These are phyloP conservation scores for Haplosporangium sp. DNA, from an alignment of 371 early-diverging fungal species.

Conservation along the genomic window DNA sequence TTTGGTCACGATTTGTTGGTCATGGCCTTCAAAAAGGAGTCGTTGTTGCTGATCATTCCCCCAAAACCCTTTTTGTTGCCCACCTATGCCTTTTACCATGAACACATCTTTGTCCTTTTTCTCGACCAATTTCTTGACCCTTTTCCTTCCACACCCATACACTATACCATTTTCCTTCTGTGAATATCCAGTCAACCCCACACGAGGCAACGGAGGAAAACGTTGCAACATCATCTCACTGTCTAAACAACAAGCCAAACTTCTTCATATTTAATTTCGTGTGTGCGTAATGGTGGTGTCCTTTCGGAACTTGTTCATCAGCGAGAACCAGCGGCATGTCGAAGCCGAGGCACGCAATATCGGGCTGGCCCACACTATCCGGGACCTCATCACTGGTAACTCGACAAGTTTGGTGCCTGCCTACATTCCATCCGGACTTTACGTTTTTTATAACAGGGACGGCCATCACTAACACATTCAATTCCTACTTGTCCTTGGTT, in stretches of 20 bases:
- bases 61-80: too few relatives aligned
- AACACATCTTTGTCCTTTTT: background rate
- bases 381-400: slow-evolving; percentile 53
- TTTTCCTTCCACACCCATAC: background rate
- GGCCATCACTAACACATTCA: background rate
- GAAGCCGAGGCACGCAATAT: slow-evolving; percentile 45
- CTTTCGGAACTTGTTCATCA: slow-evolving; percentile 31
- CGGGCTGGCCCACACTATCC: slow-evolving; percentile 49
- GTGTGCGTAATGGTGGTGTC: slow-evolving; percentile 16
- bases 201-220: too few relatives aligned
- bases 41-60: too few relatives aligned
- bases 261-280: too few relatives aligned
- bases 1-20: too few relatives aligned
- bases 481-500: background rate
- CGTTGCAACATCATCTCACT: too few relatives aligned
- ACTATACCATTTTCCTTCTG: background rate
- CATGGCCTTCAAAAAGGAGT: too few relatives aligned
- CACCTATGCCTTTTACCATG: too few relatives aligned
- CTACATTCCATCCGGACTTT: background rate
- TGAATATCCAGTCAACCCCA: too few relatives aligned
- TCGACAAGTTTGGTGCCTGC: background rate
- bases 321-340: slow-evolving; percentile 42
- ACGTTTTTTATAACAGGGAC: background rate
- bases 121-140: background rate
- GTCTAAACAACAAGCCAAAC: too few relatives aligned